These are phyloP conservation scores for Trichoderma sp. DNA, from an alignment of 2,329 filamentous ascomycete species.

Conservation along the genomic window DNA sequence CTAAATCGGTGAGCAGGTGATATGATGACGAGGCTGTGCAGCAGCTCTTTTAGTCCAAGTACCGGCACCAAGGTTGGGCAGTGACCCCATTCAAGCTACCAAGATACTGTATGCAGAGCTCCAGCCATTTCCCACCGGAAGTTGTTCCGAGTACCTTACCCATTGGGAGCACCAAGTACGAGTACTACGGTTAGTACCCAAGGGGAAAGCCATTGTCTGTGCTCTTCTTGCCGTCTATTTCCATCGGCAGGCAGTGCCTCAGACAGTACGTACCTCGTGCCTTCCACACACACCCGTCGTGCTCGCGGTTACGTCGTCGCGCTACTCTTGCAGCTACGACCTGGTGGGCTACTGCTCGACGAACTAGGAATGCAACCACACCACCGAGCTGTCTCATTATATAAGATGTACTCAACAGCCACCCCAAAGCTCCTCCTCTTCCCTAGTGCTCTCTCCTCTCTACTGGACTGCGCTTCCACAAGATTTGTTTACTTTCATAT, in stretches of 20 bases:
- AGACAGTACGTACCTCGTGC: neutral
- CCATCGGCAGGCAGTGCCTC: neutral
- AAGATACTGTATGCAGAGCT: neutral
- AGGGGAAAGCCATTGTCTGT: neutral
- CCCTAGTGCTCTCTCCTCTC: neutral
- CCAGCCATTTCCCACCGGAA: neutral
- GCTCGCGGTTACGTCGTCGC: neutral
- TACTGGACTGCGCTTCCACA: neutral
- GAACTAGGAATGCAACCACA: neutral
- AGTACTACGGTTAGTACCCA: neutral
- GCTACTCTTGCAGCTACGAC: neutral
- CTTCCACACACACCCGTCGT: neutral
- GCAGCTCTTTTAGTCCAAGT: neutral
- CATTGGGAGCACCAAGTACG: neutral
- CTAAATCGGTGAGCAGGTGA: conserved; percentile 9
- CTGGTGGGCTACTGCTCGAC: neutral
- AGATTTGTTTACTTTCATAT: neutral
- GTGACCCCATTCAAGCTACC: neutral
- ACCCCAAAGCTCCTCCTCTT: neutral
- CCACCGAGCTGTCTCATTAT: neutral
- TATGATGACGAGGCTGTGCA: conserved; percentile 8
- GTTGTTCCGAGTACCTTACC: neutral
- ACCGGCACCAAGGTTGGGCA: neutral
- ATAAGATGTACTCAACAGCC: conserved; percentile 10
- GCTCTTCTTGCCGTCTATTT: neutral